Conservation (phyloP, 2,329 filamentous ascomycete species). For the Alternaria consortialis region DNA sequence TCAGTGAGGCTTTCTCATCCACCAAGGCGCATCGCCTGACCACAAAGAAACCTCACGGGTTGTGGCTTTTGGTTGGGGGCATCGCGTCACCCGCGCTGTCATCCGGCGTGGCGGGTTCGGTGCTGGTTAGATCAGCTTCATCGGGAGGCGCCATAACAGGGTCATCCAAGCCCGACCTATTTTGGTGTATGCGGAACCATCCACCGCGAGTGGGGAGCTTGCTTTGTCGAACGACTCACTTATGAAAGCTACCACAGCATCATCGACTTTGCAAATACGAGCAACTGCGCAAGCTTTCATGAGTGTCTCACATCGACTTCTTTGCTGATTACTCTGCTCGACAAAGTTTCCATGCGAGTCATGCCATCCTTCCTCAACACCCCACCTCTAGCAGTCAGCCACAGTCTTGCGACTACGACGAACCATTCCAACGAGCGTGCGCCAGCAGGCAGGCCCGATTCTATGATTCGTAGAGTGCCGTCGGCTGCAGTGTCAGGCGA, state of each 20-base stretch:
- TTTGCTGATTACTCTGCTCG: constrained; percentile 1
- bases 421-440: constrained; percentile 23
- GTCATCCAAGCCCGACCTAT: constrained; percentile 32
- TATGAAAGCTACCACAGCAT: constrained; percentile 7
- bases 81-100: constrained; percentile 44
- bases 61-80: constrained; percentile 28
- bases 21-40: constrained; percentile 24
- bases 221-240: background rate
- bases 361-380: constrained; percentile 6
- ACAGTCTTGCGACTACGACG: constrained; percentile 16
- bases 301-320: constrained; percentile 3
- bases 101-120: constrained; percentile 43
- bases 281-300: background rate
- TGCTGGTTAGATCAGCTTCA: constrained; percentile 37
- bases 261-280: background rate
- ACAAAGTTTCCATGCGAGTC: constrained; percentile 2
- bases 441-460: constrained; percentile 19
- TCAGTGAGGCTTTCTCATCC: constrained; percentile 13
- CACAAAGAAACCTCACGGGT: constrained; percentile 25
- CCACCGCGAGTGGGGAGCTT: constrained; percentile 18
- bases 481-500: constrained; percentile 26
- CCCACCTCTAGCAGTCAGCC: constrained; percentile 25
- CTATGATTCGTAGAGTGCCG: constrained; percentile 20
- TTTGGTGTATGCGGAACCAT: constrained; percentile 34
- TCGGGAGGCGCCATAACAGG: constrained; percentile 37